phyloP scores from a whole-genome alignment of 2,329 filamentous ascomycete species.

The Rutstroemia sydowiana region DNA sequence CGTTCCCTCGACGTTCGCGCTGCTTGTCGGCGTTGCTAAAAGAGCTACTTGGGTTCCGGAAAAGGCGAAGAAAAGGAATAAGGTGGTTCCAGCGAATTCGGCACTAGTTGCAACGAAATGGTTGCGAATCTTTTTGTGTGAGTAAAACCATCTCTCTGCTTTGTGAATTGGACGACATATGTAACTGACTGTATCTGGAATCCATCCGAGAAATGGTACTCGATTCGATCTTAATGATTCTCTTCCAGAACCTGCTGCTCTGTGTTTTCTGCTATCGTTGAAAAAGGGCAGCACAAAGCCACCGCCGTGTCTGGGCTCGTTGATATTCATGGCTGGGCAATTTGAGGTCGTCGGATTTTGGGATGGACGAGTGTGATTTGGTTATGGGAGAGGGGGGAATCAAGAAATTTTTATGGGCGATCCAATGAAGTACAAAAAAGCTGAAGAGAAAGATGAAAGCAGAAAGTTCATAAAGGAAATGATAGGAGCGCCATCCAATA shows the following conservation, averaged over 20 bases:
- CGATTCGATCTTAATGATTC: constrained; percentile 18
- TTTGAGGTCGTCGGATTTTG: constrained; percentile 12
- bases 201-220: constrained; percentile 13
- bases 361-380: neutral
- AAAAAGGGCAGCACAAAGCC: constrained; percentile 20
- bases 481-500: no score
- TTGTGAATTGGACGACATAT: neutral
- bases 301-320: constrained; percentile 15
- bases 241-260: constrained; percentile 7
- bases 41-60: constrained; percentile 21
- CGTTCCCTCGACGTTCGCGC: constrained; percentile 33
- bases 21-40: constrained; percentile 21
- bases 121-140: neutral
- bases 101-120: constrained; percentile 16
- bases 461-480: constrained; percentile 8
- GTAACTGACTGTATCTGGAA: constrained; percentile 16
- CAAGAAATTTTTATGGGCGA: neutral
- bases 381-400: neutral
- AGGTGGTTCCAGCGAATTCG: constrained; percentile 21
- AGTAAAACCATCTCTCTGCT: constrained; percentile 12
- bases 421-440: neutral
- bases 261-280: constrained; percentile 11
- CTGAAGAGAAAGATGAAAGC: no score
- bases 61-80: constrained; percentile 26
- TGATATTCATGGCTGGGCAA: constrained; percentile 20